Percentiles rank a stretch among this genome's conserved stretches.
Evolutionary conservation across 495 filamentous ascomycete species (phyloP).

Genomic region (Haplographium delicatum): DNA sequence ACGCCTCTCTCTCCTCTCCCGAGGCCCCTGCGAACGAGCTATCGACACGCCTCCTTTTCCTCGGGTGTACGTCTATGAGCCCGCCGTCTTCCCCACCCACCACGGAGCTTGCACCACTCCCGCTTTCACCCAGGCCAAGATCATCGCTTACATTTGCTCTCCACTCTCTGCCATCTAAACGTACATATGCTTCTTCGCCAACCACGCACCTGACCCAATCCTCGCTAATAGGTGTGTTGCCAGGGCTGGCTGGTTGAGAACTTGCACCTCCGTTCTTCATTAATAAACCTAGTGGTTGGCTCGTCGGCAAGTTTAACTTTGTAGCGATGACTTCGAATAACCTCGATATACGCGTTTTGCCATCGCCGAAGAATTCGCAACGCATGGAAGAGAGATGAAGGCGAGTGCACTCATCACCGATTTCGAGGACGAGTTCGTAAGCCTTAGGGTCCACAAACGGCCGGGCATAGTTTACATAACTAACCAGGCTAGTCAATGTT

Average conservation of each 20-base stretch:
- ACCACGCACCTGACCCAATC: constrained; percentile 64
- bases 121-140: constrained; percentile 6
- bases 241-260: constrained; percentile 56
- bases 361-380: constrained; percentile 66
- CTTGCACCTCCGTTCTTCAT: constrained; percentile 50
- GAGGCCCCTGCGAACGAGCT: constrained; percentile 25
- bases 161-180: constrained; percentile 59
- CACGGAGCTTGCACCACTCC: constrained; percentile 4
- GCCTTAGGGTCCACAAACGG: constrained; percentile 70
- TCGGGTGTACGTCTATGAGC: constrained; percentile 22
- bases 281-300: constrained; percentile 61
- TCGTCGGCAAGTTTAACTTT: constrained; percentile 68
- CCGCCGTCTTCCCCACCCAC: constrained; percentile 7
- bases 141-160: background rate
- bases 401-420: constrained; percentile 60
- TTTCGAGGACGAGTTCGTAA: constrained; percentile 75
- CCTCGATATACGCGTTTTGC: constrained; percentile 61
- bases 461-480: constrained; percentile 72
- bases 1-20: constrained; percentile 42
- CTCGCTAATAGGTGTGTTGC: constrained; percentile 65
- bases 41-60: constrained; percentile 41
- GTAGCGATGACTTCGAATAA: constrained; percentile 76
- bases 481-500: constrained; percentile 22
- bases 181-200: constrained; percentile 64
- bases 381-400: constrained; percentile 52